These are phyloP conservation scores for Rubus parviflorus DNA, from an alignment of 306 rosid species.

Conservation along the genomic window DNA sequence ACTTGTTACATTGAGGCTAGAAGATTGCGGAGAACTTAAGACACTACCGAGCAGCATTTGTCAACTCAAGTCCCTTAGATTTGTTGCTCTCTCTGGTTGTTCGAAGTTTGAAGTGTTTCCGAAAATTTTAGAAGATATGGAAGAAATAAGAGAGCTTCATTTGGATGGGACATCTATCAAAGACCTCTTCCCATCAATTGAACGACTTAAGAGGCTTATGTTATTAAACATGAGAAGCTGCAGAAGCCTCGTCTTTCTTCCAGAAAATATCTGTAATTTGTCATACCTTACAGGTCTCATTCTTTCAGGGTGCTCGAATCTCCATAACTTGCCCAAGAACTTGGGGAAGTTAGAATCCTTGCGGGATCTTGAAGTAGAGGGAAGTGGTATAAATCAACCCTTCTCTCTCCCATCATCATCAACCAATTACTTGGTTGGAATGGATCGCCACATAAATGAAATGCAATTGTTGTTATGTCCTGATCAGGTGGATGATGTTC, in stretches of 20 bases:
- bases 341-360: not conserved
- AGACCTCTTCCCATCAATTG: not conserved
- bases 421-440: not conserved
- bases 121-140: not conserved
- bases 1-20: not conserved
- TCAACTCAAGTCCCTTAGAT: not conserved
- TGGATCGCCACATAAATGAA: slow-evolving; percentile 2
- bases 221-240: not conserved
- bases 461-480: not conserved
- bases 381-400: not conserved
- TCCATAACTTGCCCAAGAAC: slow-evolving; percentile 2
- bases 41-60: not conserved
- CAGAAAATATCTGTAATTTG: not conserved
- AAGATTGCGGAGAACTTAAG: not conserved
- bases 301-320: not conserved
- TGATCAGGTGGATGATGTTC: not conserved
- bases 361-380: not conserved
- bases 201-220: not conserved
- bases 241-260: not conserved
- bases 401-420: not conserved
- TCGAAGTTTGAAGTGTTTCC: not conserved
- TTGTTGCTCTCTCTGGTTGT: not conserved
- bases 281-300: not conserved
- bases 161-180: not conserved
- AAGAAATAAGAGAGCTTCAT: slow-evolving; percentile 7